Base-by-base conservation (phyloP, 1,284 basidiomycete genomes). In the Cryptococcus sp. region DNA sequence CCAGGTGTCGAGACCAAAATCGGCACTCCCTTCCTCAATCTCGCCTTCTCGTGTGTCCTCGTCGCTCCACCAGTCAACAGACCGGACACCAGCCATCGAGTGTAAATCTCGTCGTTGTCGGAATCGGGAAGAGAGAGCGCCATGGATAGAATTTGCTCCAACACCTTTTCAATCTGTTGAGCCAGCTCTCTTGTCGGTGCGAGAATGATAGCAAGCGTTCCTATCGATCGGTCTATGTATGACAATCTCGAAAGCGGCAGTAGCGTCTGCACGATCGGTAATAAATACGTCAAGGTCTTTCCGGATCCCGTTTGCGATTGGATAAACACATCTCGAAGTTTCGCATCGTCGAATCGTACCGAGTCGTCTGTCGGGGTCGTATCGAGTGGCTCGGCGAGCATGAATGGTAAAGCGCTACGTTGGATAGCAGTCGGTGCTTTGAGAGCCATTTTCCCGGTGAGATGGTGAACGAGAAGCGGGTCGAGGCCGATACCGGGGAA, bases 301-400 rank as follows among this genome's bases (percentile, higher is more conserved):
- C 95, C 95, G 0, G 93, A 97, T 52, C 95, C 95, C 0, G 95
- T 98, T 69, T 99, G 94, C 4, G 91, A 89, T 68, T 97, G 93
- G 47, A 99, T 87, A 67, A 98, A 92, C 14, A 90, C 82, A 71
- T 98, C 95, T 48, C 86, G 79, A n/a, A 68, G 73, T 51, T 43
- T 38, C 4, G 36, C 48, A 12, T 51, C 48, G 11, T 43, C 45
- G 25, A 53, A 54, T 14, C 51, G 24, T 16, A 50, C 52, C 11
- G 54, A 57, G 23, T 54, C 55, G 23, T 59, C 59, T 14, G 43
- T 44, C 1, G 38, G 25, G 28, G 52, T 32, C 64, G 11, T 76
- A 74, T 68, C 63, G 5, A 68, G 56, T 2, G 69, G 69, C 4
- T 61, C 52, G 3, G 67, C 64, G 2, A 92, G 76, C 39, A 97